These are phyloP conservation scores for Aspergillus ibericus DNA, from an alignment of 2,329 filamentous ascomycete species.

Conservation along the genomic window DNA sequence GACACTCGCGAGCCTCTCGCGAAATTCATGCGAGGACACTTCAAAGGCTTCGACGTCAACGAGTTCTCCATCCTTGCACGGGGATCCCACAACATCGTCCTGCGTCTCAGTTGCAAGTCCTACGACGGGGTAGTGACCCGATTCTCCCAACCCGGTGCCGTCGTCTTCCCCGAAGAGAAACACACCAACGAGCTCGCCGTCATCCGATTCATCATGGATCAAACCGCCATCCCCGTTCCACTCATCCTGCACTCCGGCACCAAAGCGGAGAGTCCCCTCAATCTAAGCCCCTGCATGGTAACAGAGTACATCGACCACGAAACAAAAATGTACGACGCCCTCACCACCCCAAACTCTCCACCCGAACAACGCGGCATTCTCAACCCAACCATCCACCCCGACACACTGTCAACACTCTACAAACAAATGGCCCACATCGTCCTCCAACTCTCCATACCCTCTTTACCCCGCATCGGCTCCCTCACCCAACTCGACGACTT, in stretches of 20 bases:
- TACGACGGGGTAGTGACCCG: constrained; percentile 12
- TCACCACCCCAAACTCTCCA: constrained; percentile 16
- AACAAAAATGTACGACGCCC: constrained; percentile 15
- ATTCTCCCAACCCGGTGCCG: constrained; percentile 18
- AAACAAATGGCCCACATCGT: constrained; percentile 7
- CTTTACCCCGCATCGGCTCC: constrained; percentile 10
- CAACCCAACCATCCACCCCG: constrained; percentile 36
- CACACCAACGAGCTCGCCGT: constrained; percentile 18
- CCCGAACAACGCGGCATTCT: constrained; percentile 14
- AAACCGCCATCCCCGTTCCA: constrained; percentile 17
- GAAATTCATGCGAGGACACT: too few relatives aligned
- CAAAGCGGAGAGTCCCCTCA: constrained; percentile 9
- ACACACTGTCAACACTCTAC: constrained; percentile 34
- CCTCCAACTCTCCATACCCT: constrained; percentile 11
- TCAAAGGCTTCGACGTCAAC: too few relatives aligned
- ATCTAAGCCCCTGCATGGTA: constrained; percentile 36
- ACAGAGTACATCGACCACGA: constrained; percentile 32
- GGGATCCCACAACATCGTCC: too few relatives aligned
- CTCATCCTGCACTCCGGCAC: constrained; percentile 15
- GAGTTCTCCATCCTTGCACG: too few relatives aligned
- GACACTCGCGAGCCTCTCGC: too few relatives aligned
- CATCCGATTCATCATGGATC: constrained; percentile 15
- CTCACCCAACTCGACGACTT: constrained; percentile 16
- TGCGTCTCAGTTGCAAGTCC: too few relatives aligned
- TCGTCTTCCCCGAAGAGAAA: constrained; percentile 30